These are phyloP conservation scores for Isoetes taiwanensis DNA, from an alignment of 75 land plant genomes.

Conservation along the genomic window DNA sequence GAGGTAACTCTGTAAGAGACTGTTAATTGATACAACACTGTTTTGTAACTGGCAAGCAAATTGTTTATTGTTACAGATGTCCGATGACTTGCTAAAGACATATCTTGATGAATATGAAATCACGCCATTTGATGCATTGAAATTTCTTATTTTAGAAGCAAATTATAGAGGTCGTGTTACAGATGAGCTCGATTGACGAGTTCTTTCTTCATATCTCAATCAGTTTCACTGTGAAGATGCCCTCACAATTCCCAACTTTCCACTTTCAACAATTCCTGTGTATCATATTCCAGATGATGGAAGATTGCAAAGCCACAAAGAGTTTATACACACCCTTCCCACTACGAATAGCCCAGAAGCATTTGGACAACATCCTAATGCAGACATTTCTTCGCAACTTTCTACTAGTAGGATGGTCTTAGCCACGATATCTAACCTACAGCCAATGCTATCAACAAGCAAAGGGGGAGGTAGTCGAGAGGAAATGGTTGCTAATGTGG, in stretches of 20 bases:
- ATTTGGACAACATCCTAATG: slow-evolving; percentile 26
- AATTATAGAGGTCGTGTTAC: slow-evolving; percentile 30
- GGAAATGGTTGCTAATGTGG: slow-evolving; percentile 12
- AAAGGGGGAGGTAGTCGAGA: slow-evolving; percentile 16
- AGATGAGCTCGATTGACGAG: slow-evolving; percentile 24
- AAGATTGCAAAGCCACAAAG: slow-evolving; percentile 17
- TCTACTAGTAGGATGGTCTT: slow-evolving; percentile 14
- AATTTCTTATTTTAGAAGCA: slow-evolving; percentile 24
- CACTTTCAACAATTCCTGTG: slow-evolving; percentile 10
- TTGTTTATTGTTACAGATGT: slow-evolving; percentile 11
- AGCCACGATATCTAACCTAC: slow-evolving; percentile 15
- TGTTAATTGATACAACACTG: neutral
- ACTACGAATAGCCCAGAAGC: slow-evolving; percentile 19
- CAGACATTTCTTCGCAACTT: slow-evolving; percentile 23
- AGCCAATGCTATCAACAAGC: slow-evolving; percentile 2
- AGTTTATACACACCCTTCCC: slow-evolving; percentile 25
- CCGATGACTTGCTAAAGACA: slow-evolving; percentile 20
- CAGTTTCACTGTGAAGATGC: slow-evolving; percentile 21
- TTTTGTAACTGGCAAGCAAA: neutral
- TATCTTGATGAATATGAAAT: slow-evolving; percentile 24
- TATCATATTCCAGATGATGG: slow-evolving; percentile 31
- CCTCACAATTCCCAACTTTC: slow-evolving; percentile 15
- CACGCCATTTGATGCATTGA: slow-evolving; percentile 26
- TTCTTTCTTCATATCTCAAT: slow-evolving; percentile 19
- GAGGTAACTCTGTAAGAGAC: slow-evolving; percentile 3